A percentile compares a stretch with the other conserved stretches of the same genome.
These are phyloP conservation scores for Daldinia childiae DNA, from an alignment of 495 filamentous ascomycete species.

Conservation along the genomic window DNA sequence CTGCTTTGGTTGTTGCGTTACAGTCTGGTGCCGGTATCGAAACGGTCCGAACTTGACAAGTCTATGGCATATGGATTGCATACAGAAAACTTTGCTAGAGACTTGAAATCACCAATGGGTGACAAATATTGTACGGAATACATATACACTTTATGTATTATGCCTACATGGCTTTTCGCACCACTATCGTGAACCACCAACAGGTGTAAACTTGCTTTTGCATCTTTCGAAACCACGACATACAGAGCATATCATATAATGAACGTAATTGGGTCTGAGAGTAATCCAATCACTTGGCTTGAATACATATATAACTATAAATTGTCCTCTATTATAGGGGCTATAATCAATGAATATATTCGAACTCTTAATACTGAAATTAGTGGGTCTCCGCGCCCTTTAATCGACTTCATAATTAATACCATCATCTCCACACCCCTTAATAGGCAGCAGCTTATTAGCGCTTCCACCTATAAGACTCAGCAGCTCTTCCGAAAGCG, in stretches of 20 bases:
- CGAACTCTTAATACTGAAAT: neutral
- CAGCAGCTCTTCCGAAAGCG: constrained; percentile 13
- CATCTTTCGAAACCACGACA: neutral
- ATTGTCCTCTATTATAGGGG: neutral
- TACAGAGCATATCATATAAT: neutral
- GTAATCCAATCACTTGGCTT: neutral
- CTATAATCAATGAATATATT: neutral
- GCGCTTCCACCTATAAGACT: constrained; percentile 17
- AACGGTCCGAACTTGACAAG: constrained; percentile 26
- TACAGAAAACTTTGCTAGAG: neutral
- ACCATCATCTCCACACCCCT: constrained; percentile 13
- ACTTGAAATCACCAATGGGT: neutral
- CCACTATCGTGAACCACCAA: neutral
- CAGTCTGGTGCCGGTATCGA: constrained; percentile 42
- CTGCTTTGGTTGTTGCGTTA: constrained; percentile 53
- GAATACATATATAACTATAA: neutral
- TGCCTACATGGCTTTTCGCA: neutral
- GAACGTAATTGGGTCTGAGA: neutral
- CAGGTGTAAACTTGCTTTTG: neutral
- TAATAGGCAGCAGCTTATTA: neutral
- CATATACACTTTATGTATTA: neutral
- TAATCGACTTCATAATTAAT: constrained; percentile 1
- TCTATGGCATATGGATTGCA: neutral
- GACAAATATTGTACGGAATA: neutral
- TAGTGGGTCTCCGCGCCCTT: constrained; percentile 28